phyloP scores from a whole-genome alignment of 345 rosid species.

The Heritiera littoralis region DNA sequence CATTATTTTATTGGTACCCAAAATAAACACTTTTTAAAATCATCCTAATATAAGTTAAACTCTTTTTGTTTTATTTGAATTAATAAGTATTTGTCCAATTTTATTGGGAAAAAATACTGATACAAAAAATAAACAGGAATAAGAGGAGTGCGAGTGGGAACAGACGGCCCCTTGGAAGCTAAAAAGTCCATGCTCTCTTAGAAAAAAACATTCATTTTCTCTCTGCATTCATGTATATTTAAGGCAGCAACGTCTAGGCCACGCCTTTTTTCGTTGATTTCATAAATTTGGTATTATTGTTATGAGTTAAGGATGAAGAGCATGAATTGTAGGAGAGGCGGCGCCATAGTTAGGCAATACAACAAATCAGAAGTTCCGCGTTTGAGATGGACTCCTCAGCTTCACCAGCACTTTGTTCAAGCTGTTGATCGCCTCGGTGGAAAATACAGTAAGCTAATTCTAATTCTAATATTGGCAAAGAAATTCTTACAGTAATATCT shows the following conservation, averaged over 20 bases:
- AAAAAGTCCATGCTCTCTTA: not conserved
- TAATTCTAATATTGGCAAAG: too few species aligned
- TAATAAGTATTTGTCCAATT: too few species aligned
- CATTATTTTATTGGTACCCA: too few species aligned
- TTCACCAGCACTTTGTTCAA: conserved; percentile 41
- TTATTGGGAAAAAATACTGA: too few species aligned
- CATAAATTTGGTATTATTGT: not conserved
- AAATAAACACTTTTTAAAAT: too few species aligned
- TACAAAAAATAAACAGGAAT: too few species aligned
- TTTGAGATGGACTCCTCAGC: conserved; percentile 49
- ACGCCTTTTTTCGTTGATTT: not conserved
- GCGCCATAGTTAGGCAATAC: conserved; percentile 36
- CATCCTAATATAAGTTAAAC: too few species aligned
- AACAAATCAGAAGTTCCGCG: conserved; percentile 47
- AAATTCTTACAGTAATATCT: not conserved
- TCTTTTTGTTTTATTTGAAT: not conserved
- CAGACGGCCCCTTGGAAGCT: not conserved
- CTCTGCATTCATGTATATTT: not conserved
- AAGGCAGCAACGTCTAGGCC: not conserved
- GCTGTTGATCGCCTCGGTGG: conserved; percentile 47
- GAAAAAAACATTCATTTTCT: not conserved
- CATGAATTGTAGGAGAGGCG: not conserved
- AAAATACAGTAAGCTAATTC: conserved; percentile 38
- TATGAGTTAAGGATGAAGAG: not conserved
- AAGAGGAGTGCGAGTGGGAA: not conserved